Percentiles rank a stretch among this genome's conserved stretches.
Conservation (phyloP, 495 filamentous ascomycete genomes). For the Sordaria brevicollis region DNA sequence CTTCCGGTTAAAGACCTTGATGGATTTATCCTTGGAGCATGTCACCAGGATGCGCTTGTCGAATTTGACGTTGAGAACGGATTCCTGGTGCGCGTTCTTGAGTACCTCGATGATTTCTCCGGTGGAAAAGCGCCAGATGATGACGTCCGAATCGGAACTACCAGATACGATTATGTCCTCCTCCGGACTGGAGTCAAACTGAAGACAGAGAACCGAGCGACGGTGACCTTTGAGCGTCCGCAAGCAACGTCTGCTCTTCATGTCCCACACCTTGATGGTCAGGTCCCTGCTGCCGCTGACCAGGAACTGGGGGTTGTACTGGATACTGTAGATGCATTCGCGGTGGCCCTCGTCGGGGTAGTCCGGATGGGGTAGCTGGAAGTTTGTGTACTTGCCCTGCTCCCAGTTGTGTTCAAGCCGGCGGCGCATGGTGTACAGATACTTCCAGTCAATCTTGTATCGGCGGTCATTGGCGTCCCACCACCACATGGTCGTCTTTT, state of each 20-base stretch:
- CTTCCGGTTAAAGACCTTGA: slow-evolving; percentile 87
- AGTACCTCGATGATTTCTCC: slow-evolving; percentile 69
- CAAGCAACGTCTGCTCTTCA: slow-evolving; percentile 67
- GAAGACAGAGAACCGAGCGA: slow-evolving; percentile 87
- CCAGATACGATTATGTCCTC: slow-evolving; percentile 91
- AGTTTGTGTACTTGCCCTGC: slow-evolving; percentile 67
- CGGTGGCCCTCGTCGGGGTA: slow-evolving; percentile 72
- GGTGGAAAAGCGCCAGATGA: slow-evolving; percentile 89
- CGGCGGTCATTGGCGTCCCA: slow-evolving; percentile 30
- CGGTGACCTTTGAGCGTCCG: slow-evolving; percentile 65
- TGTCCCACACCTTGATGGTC: slow-evolving; percentile 82
- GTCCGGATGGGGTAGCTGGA: slow-evolving; percentile 79
- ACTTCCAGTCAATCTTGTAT: slow-evolving; percentile 65
- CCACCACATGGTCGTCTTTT: slow-evolving; percentile 31
- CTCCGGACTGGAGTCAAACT: slow-evolving; percentile 86
- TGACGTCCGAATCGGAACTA: slow-evolving; percentile 81
- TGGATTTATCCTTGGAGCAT: slow-evolving; percentile 91
- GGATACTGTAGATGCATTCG: slow-evolving; percentile 93
- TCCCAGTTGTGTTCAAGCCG: slow-evolving; percentile 88
- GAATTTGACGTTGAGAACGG: slow-evolving; percentile 91
- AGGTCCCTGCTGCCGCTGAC: slow-evolving; percentile 89
- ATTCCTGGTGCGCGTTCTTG: slow-evolving; percentile 68
- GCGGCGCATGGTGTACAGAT: slow-evolving; percentile 80
- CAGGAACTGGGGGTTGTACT: slow-evolving; percentile 74
- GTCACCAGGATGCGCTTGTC: slow-evolving; percentile 86